Base-by-base conservation (phyloP, 2,329 filamentous ascomycete species). In the Alternaria triticina region DNA sequence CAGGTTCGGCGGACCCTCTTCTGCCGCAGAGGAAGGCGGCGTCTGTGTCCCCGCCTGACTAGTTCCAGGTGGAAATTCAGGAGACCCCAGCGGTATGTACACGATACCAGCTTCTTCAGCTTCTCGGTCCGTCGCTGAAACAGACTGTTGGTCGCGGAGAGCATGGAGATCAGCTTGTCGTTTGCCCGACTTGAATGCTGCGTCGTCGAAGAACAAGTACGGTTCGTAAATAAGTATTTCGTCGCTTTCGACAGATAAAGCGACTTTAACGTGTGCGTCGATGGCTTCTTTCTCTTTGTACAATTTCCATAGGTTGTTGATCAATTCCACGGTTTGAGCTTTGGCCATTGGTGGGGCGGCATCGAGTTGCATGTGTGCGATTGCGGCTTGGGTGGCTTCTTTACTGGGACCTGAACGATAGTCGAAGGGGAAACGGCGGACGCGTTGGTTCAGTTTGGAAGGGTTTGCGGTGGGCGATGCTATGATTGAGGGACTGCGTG, bases 101-200 rank as follows among this genome's bases (percentile, higher is more conserved):
- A 96, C 91, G 70, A 97, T 93, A 4, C 92, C 92, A 61, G 89
- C 83, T 61, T 86, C 84, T 74, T 91, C 89, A 3, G 88, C 90
- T 68, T 88, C 86, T 4, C 87, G 80, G 71, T 91, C 89, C 52
- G 84, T 83, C 0, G 83, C 78, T 10, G 88, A 84, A 71, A 89
- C 85, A 5, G 80, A 73, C 5, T 82, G 76, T 25, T 80, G 79
- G 63, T 88, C 84, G 23, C 89, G 84, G 12, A 90, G 80, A 7
- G 79, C 77, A 70, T 91, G 89, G 27, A 92, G 81, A 50, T 87
- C 86, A 44, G 82, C 77, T 64, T 92, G 89, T 1, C 90, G 86
- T n/a, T 84, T 84, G 2, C 83, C 83, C 71, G 86, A 90, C 59
- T 86, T 85, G 78, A 87, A 89, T 1, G 90, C 89, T 3, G 90